Evolutionary conservation across 2,329 filamentous ascomycete genomes (phyloP).

Genomic region (Colletotrichum echinochloae): DNA sequence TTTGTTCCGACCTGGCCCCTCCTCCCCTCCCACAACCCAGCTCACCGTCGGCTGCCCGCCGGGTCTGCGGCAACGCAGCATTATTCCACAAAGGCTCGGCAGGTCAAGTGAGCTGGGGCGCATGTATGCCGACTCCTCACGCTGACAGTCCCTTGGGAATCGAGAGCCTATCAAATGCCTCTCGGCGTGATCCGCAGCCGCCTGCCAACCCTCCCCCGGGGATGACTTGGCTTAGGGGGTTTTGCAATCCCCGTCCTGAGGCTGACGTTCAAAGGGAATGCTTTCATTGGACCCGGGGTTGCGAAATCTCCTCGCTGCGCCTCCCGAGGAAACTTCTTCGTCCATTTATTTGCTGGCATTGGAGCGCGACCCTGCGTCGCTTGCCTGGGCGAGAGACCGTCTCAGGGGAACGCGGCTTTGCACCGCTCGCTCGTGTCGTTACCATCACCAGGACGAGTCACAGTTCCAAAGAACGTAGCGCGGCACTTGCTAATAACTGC

Average conservation of each 20-base stretch:
- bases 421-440: slow-evolving; percentile 10
- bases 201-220: slow-evolving; percentile 18
- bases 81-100: slow-evolving; percentile 24
- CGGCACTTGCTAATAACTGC: background rate
- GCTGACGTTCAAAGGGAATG: slow-evolving; percentile 36
- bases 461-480: background rate
- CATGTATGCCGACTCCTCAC: slow-evolving; percentile 45
- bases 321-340: background rate
- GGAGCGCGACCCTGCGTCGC: slow-evolving; percentile 23
- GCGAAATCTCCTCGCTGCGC: slow-evolving; percentile 16
- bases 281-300: slow-evolving; percentile 14
- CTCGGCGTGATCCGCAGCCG: slow-evolving; percentile 24
- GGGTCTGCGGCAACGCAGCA: slow-evolving; percentile 1
- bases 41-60: background rate
- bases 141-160: slow-evolving; percentile 34
- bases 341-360: slow-evolving; percentile 26
- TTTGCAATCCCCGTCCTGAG: slow-evolving; percentile 21
- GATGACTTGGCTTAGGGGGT: slow-evolving; percentile 22
- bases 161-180: slow-evolving; percentile 41
- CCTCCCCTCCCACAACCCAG: background rate
- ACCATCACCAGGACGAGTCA: slow-evolving; percentile 28
- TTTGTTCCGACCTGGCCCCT: background rate
- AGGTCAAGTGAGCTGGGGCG: slow-evolving; percentile 48
- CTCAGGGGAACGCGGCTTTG: slow-evolving; percentile 31
- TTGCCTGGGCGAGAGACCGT: slow-evolving; percentile 1